These are phyloP conservation scores for Corylus avellana DNA, from an alignment of 306 rosid species.

Conservation along the genomic window DNA sequence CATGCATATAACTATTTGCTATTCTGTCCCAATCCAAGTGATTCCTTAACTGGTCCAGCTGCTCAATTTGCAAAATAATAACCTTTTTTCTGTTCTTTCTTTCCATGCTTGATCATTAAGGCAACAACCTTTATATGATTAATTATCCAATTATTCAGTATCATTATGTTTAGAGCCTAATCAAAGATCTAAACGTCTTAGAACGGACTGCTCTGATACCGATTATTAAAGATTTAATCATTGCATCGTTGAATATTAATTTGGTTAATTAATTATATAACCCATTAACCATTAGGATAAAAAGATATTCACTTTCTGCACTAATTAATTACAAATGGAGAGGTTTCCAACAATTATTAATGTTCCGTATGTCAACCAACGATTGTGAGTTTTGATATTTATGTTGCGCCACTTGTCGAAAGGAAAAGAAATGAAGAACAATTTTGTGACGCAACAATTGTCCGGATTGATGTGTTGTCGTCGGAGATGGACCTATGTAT, in stretches of 20 bases:
- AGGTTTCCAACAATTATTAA: background rate
- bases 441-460: background rate
- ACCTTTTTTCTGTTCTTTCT: slow-evolving; percentile 25
- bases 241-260: too few species aligned
- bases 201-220: too few species aligned
- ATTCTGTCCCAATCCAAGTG: slow-evolving; percentile 8
- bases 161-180: too few species aligned
- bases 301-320: too few species aligned
- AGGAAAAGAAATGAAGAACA: background rate
- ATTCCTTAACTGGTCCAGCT: slow-evolving; percentile 25
- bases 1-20: slow-evolving; percentile 10
- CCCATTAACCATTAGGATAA: too few species aligned
- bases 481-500: background rate
- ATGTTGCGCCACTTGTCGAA: background rate
- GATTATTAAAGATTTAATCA: too few species aligned
- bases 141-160: too few species aligned
- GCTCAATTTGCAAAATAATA: slow-evolving; percentile 6
- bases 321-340: background rate
- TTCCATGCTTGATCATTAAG: too few species aligned
- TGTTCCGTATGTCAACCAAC: too few species aligned
- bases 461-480: background rate
- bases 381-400: background rate
- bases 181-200: too few species aligned
- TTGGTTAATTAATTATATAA: too few species aligned
- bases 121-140: too few species aligned